phyloP scores from a whole-genome alignment of 257 asterid species.

The Coffea canephora region DNA sequence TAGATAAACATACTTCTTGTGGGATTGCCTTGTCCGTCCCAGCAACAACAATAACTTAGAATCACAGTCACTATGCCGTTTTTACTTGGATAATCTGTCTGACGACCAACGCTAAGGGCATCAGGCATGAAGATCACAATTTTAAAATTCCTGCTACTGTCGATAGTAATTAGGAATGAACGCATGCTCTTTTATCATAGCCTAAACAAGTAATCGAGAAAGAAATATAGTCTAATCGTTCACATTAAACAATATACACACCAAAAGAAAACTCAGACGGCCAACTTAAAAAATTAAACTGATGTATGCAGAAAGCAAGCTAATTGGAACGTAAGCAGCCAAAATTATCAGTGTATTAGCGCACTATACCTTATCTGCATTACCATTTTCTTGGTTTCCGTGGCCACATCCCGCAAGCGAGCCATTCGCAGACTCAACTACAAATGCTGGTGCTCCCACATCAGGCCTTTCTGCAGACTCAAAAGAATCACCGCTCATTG shows the following conservation, averaged over 20 bases:
- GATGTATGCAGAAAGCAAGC: background rate
- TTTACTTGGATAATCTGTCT: background rate
- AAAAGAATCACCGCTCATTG: background rate
- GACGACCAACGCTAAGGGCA: background rate
- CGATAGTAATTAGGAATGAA: background rate
- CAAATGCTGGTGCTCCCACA: background rate
- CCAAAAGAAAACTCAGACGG: background rate
- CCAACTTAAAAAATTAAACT: background rate
- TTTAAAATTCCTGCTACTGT: too few species aligned
- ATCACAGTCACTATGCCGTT: background rate
- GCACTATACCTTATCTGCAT: slow-evolving; percentile 13
- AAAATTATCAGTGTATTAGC: background rate
- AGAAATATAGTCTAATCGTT: background rate
- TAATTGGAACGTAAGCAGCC: background rate
- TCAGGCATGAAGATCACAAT: background rate
- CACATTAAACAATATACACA: background rate
- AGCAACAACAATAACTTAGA: background rate
- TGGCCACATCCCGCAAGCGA: background rate
- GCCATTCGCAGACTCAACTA: slow-evolving; percentile 1
- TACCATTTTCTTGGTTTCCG: background rate
- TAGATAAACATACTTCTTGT: background rate
- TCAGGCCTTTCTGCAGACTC: slow-evolving; percentile 8
- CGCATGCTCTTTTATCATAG: background rate
- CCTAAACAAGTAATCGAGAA: background rate
- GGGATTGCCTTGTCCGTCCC: background rate